A percentile compares a stretch with the other conserved stretches of the same genome.
Evolutionary conservation across 345 rosid species (phyloP).

Genomic region (Lumnitzera racemosa): DNA sequence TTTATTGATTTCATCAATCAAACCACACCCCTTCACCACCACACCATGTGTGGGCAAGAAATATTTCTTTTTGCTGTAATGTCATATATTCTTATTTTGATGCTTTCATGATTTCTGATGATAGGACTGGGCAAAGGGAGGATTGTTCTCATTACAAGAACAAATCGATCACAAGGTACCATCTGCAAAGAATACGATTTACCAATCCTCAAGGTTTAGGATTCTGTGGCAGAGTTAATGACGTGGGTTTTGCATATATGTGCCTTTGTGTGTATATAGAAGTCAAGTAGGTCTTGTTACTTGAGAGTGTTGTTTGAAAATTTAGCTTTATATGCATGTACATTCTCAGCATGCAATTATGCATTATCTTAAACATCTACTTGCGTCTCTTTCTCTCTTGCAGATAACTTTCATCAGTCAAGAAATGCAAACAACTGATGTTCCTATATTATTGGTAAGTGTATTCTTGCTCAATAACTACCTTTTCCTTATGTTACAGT

Average conservation of each 20-base stretch:
- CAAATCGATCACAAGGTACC: slow-evolving; percentile 84
- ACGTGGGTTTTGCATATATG: background rate
- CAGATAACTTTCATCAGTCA: slow-evolving; percentile 66
- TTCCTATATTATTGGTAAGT: slow-evolving; percentile 67
- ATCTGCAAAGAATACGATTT: background rate
- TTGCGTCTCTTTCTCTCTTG: slow-evolving; percentile 9
- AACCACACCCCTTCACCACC: no score
- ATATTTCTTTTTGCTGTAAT: no score
- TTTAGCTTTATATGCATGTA: background rate
- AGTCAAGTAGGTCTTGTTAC: background rate
- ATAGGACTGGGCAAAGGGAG: slow-evolving; percentile 68
- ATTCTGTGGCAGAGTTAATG: no score
- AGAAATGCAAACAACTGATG: slow-evolving; percentile 40
- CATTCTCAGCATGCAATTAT: background rate
- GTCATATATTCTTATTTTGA: background rate
- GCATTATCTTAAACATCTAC: background rate
- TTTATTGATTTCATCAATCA: no score
- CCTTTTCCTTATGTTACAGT: no score
- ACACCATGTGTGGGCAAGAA: no score
- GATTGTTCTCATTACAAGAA: slow-evolving; percentile 64
- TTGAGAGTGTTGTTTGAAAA: background rate
- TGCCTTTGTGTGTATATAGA: background rate
- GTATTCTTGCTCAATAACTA: background rate
- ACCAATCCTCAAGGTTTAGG: background rate
- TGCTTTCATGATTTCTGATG: background rate